Evolutionary conservation across 257 asterid species (phyloP), one percentile per base, ranked within the genome.

Genomic region (Agastache rugosa): DNA sequence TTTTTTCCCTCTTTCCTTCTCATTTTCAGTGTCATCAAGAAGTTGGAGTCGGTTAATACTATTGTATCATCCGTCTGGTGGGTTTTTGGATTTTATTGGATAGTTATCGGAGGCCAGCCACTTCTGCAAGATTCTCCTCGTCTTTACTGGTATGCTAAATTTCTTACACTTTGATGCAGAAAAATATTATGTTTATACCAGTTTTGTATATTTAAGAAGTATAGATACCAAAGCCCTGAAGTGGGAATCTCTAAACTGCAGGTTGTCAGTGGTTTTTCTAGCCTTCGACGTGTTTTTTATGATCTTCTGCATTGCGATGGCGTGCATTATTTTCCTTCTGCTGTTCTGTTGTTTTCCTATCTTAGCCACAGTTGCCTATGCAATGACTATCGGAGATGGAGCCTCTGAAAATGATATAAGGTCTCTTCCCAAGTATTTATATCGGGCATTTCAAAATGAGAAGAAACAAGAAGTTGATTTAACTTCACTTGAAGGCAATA

Each of bases 61-160:
- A 83, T 93, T 37, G 75, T 89, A 42, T 93, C 98, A 37, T 89
- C 96, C 3, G 80, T 89, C 67, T 93, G 98, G 98, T 93, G 98
- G 98, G 90, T 91, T 59, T 87, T 93, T 41, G 98, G 98, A 31
- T 93, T 91, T 79, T 91, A 89, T 63, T 91, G 98, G 98, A 83
- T 83, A 41, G 83, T 88, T 27, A 79, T 76, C 61, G 97, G 98
- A 47, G 98, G 98, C 77, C 96, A 85, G 74, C 72, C 86, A 6
- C 96, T 91, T 79, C 82, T 89, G 72, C 93, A 83, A 73, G 89
- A 85, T 59, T 86, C 97, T 59, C 97, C 98, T n/a, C 91, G 89
- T 58, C 96, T 93, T 45, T 93, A 93, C 88, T 88, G 98, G 98
- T 93, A 83, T 19, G 67, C 66, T 42, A 7, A 23, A 15, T 19